These are phyloP conservation scores for Elymus sibiricus DNA, from an alignment of 176 grass and related monocot species.

Conservation along the genomic window DNA sequence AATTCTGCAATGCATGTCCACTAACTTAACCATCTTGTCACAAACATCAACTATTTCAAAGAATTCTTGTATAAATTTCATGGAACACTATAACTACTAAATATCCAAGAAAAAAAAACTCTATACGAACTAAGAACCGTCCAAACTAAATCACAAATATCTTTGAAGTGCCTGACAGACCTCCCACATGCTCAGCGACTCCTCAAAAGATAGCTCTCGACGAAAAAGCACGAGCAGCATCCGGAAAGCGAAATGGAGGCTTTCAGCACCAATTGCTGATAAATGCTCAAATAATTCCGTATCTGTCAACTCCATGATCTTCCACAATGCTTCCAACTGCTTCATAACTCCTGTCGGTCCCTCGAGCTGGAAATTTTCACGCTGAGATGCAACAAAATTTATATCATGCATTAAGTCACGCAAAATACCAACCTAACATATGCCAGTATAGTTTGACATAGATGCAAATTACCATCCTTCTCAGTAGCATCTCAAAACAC, in stretches of 20 bases:
- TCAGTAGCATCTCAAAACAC: constrained; percentile 99
- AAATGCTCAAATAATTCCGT: constrained; percentile 87
- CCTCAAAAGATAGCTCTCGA: constrained; percentile 93
- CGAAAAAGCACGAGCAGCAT: constrained; percentile 99
- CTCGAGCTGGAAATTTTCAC: constrained; percentile 99
- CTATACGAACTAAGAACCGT: neutral
- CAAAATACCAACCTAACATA: constrained; percentile 16
- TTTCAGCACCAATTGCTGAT: constrained; percentile 86
- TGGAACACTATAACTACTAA: neutral
- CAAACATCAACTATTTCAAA: constrained; percentile 11
- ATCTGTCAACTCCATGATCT: constrained; percentile 86
- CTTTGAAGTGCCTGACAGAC: constrained; percentile 40
- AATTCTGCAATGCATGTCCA: constrained; percentile 16
- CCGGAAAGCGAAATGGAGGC: constrained; percentile 98
- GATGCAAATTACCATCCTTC: constrained; percentile 81
- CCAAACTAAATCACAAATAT: constrained; percentile 9
- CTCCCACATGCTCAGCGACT: constrained; percentile 94
- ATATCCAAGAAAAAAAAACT: neutral
- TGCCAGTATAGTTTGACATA: constrained; percentile 3
- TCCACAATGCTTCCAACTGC: constrained; percentile 93
- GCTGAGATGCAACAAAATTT: constrained; percentile 46
- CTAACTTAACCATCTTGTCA: neutral
- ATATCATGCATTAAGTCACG: constrained; percentile 21
- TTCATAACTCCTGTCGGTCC: constrained; percentile 96
- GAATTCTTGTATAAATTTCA: neutral